These are phyloP conservation scores for Pythium folliculosum DNA, from an alignment of 352 stramenopile genomes.

Conservation along the genomic window DNA sequence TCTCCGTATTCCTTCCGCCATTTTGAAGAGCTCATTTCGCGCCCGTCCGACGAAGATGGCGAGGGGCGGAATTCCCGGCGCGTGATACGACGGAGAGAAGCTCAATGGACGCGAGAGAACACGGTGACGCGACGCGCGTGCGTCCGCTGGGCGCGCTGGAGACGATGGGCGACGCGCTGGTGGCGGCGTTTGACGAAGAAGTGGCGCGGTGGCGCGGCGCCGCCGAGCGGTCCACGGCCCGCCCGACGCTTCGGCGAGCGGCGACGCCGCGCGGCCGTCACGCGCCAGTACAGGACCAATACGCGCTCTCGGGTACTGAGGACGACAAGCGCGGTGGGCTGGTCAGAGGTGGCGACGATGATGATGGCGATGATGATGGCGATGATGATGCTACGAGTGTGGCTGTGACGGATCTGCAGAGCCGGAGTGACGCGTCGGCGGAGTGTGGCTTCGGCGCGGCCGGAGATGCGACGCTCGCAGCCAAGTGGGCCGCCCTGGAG, in stretches of 20 bases:
- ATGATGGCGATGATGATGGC: neutral
- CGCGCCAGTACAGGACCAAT: neutral
- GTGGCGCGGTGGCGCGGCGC: slow-evolving; percentile 13
- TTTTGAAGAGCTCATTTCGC: slow-evolving; percentile 14
- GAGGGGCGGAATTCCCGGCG: too few species aligned
- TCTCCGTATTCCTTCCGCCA: neutral
- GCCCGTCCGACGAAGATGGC: neutral
- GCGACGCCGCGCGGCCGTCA: neutral
- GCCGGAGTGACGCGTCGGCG: slow-evolving; percentile 6
- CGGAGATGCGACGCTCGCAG: neutral
- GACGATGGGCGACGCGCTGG: slow-evolving; percentile 15
- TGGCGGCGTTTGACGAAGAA: slow-evolving; percentile 14
- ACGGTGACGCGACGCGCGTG: neutral
- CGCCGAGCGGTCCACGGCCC: slow-evolving; percentile 6
- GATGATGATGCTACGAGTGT: neutral
- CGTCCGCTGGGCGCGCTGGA: slow-evolving; percentile 12
- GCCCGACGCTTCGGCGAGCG: slow-evolving; percentile 12
- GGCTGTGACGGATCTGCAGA: neutral
- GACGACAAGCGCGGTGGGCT: too few species aligned
- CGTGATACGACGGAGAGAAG: neutral
- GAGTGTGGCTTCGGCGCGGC: neutral
- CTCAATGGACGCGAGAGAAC: neutral
- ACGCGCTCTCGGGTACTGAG: neutral
- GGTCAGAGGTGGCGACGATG: neutral
- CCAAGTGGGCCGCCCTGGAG: slow-evolving; percentile 21